A percentile compares a stretch with the other conserved stretches of the same genome.
phyloP scores from a whole-genome alignment of 345 rosid species.

The Gossypium arboreum region DNA sequence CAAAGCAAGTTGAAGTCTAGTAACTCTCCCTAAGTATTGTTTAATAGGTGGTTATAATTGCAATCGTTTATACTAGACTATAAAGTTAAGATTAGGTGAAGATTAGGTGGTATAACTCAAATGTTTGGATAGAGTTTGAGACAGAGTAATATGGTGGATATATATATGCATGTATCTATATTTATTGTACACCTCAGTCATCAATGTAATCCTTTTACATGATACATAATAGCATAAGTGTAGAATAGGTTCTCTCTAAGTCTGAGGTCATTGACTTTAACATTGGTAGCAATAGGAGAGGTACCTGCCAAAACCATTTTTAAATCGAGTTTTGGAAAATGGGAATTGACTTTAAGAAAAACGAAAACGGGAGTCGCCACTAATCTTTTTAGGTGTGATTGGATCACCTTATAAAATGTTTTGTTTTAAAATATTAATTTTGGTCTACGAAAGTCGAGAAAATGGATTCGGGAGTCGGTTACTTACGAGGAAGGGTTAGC shows the following conservation, averaged over 20 bases:
- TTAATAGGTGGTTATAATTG: slow-evolving; percentile 25
- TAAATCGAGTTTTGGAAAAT: no score
- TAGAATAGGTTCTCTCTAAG: not conserved
- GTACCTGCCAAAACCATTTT: not conserved
- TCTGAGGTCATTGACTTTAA: not conserved
- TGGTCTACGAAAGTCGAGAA: no score
- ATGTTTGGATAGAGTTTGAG: slow-evolving; percentile 22
- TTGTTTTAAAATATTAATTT: no score
- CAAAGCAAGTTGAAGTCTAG: no score
- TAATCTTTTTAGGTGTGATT: no score
- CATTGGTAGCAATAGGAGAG: not conserved
- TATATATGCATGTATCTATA: slow-evolving; percentile 6
- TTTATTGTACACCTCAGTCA: not conserved
- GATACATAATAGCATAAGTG: no score
- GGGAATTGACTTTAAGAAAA: no score
- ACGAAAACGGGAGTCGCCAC: no score
- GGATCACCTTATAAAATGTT: no score
- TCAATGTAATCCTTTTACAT: no score
- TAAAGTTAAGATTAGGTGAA: slow-evolving; percentile 34
- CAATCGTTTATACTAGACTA: slow-evolving; percentile 27
- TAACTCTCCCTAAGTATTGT: not conserved
- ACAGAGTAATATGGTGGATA: slow-evolving; percentile 6
- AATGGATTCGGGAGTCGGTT: no score
- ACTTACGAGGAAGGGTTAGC: no score
- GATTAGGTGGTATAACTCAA: slow-evolving; percentile 20